phyloP scores from a whole-genome alignment of 2,329 filamentous ascomycete genomes.

The Chaetothyriales sp. region DNA sequence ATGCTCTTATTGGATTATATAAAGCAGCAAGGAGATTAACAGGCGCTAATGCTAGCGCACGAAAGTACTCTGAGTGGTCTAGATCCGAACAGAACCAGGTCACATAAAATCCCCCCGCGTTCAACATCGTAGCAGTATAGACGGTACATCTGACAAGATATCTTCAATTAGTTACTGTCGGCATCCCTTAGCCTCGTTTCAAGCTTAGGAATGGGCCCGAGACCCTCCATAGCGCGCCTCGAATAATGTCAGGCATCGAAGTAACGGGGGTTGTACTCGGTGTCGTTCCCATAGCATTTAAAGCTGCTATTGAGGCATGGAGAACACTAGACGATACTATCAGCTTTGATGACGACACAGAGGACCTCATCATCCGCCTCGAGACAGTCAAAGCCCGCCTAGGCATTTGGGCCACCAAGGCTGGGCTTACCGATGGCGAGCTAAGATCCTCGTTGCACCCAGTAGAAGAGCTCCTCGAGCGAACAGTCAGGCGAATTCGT shows the following conservation, averaged over 20 bases:
- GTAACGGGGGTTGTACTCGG: slow-evolving; percentile 13
- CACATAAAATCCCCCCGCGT: too few relatives aligned
- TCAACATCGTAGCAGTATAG: too few relatives aligned
- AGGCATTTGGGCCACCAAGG: slow-evolving; percentile 1
- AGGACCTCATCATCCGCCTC: background rate
- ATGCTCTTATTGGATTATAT: too few relatives aligned
- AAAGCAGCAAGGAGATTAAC: too few relatives aligned
- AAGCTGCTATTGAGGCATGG: slow-evolving; percentile 1
- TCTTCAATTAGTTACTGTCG: too few relatives aligned
- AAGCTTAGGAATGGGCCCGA: too few relatives aligned
- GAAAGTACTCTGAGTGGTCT: too few relatives aligned
- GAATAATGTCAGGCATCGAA: slow-evolving; percentile 13
- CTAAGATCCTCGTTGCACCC: background rate
- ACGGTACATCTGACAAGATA: too few relatives aligned
- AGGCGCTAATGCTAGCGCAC: too few relatives aligned
- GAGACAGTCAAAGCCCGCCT: slow-evolving; percentile 1
- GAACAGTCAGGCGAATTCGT: background rate
- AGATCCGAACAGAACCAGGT: too few relatives aligned
- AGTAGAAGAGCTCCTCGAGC: slow-evolving; percentile 1
- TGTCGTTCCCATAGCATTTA: slow-evolving; percentile 9
- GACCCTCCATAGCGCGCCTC: too few relatives aligned
- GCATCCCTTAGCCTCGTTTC: too few relatives aligned
- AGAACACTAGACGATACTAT: background rate
- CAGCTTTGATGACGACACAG: slow-evolving; percentile 1
- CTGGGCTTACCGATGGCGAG: slow-evolving; percentile 1